Evolutionary conservation across 768 basidiomycete genomes (phyloP).

Genomic region (Suillus occidentalis): DNA sequence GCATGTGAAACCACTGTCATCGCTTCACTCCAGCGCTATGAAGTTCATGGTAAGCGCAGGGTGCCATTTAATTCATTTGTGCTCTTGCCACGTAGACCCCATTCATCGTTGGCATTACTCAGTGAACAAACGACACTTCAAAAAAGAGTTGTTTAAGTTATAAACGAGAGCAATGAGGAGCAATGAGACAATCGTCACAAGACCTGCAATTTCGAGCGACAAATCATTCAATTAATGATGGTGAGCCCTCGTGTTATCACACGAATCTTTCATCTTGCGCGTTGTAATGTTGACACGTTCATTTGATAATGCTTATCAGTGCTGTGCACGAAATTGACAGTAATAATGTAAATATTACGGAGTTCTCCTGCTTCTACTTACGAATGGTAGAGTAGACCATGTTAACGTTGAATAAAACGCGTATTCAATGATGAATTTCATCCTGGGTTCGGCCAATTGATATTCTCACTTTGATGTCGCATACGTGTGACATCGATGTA

Average conservation of each 20-base stretch:
- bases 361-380: neutral
- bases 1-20: slow-evolving; percentile 1
- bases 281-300: neutral
- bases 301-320: slow-evolving; percentile 6
- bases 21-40: neutral
- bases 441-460: slow-evolving; percentile 74
- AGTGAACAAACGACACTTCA: neutral
- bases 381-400: neutral
- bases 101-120: neutral
- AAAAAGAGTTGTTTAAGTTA: neutral
- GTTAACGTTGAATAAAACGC: neutral
- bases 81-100: neutral
- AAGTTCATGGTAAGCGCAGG: neutral
- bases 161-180: neutral
- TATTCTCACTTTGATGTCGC: slow-evolving; percentile 52
- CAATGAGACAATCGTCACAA: neutral
- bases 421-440: slow-evolving; percentile 26
- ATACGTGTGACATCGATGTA: slow-evolving; percentile 74
- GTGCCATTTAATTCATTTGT: neutral
- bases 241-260: neutral
- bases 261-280: neutral
- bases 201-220: neutral
- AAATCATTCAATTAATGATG: neutral
- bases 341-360: neutral
- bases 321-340: slow-evolving; percentile 7